Base-by-base conservation (phyloP, 1,284 basidiomycete genomes). In the Puccinia coronata region DNA sequence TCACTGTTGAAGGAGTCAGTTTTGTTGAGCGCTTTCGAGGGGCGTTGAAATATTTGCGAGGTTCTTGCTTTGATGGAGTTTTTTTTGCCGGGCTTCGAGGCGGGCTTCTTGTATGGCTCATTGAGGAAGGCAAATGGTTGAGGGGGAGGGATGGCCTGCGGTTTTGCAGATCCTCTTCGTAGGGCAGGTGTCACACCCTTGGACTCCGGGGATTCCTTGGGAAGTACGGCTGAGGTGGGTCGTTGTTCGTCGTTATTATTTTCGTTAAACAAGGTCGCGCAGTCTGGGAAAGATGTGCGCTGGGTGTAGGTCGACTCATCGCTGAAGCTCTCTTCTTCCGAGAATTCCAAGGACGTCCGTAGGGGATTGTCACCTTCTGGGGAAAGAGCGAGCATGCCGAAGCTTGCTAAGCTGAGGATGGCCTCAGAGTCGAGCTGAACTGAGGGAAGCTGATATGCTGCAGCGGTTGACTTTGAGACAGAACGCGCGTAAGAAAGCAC, bases 281-380 rank as follows among this genome's bases (percentile, higher is more conserved):
- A 67, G 36, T 43, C 39, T n/a, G 63, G 63, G 41, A 67, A 67
- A n/a, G 63, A 67, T n/a, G 63, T 20, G 12, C 63, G 36, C 43
- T 67, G 63, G 57, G 20, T 57, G n/a, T 57, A 67, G 5, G 39
- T 47, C 20, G 63, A 67, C 43, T 41, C 63, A 41, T 67, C 63
- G 63, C 63, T 67, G 20, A 47, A 41, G n/a, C 63, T 67, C 8
- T 67, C 63, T 43, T 67, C 63, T 39, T 67, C 63, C 25, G 63
- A 67, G 63, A 67, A 67, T 28, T 67, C 63, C 20, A 67, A 67
- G n/a, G 63, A 67, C 25, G 9, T 67, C 11, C 63, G n/a, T 67
- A 1, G 16, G 12, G 20, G n/a, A 25, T 11, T 34, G 36, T 9
- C 63, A 28, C 34, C 14, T n/a, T 36, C 14, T 5, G 34, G 9